Evolutionary conservation across 2,329 filamentous ascomycete genomes (phyloP).

Genomic region (Chrysosporium keratinophilum): DNA sequence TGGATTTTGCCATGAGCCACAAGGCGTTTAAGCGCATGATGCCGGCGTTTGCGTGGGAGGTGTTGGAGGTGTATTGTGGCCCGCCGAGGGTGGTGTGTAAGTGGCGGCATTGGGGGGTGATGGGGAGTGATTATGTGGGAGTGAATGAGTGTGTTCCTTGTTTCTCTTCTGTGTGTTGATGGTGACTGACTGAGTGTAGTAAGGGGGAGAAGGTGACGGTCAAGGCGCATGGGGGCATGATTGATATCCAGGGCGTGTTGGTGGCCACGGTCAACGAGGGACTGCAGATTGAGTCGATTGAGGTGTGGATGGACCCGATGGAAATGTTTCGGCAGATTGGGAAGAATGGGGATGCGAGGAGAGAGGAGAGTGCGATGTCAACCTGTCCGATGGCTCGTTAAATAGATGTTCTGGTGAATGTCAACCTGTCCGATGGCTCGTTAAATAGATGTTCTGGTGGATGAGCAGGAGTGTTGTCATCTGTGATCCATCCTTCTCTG

Average conservation of each 20-base stretch:
- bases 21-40: conserved; percentile 65
- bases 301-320: conserved; percentile 57
- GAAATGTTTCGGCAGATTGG: conserved; percentile 58
- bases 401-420: too few species aligned
- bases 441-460: too few species aligned
- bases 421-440: too few species aligned
- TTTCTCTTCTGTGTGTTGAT: neutral
- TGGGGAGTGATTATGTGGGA: conserved; percentile 57
- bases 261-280: conserved; percentile 53
- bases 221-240: conserved; percentile 50
- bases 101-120: conserved; percentile 59
- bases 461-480: too few species aligned
- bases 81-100: conserved; percentile 53
- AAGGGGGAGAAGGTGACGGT: conserved; percentile 53
- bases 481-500: too few species aligned
- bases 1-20: conserved; percentile 54
- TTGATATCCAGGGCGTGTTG: conserved; percentile 55
- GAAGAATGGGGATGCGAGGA: conserved; percentile 29
- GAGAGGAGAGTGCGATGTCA: neutral
- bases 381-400: conserved; percentile 1
- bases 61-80: conserved; percentile 56
- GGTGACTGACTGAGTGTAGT: conserved; percentile 31
- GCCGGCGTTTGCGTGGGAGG: conserved; percentile 62
- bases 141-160: conserved; percentile 47
- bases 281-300: conserved; percentile 48